These are phyloP conservation scores for Aspergillus kassunensis DNA, from an alignment of 495 filamentous ascomycete species.

Conservation along the genomic window DNA sequence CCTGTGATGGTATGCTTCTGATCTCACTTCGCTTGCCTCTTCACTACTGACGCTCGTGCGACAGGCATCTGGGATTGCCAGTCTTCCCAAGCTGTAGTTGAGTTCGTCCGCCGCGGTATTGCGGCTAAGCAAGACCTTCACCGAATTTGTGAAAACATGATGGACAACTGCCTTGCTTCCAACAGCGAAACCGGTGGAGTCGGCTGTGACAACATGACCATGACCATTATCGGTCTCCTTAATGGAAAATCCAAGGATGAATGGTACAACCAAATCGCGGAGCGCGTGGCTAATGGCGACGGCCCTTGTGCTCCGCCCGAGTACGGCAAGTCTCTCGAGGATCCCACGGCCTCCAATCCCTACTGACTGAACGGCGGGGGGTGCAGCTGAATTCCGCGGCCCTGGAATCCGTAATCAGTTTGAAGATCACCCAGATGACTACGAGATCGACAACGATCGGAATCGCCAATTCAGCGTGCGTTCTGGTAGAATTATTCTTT, in stretches of 20 bases:
- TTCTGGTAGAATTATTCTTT: constrained; percentile 81
- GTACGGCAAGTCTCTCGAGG: constrained; percentile 82
- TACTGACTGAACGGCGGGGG: constrained; percentile 45
- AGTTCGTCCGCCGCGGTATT: constrained; percentile 94
- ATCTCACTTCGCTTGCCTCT: background rate
- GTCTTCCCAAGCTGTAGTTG: constrained; percentile 93
- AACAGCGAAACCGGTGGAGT: constrained; percentile 98
- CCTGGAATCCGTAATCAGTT: constrained; percentile 76
- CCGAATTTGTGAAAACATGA: constrained; percentile 98
- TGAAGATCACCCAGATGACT: constrained; percentile 89
- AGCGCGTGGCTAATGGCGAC: constrained; percentile 92
- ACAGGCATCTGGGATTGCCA: constrained; percentile 99
- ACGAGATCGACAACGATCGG: constrained; percentile 76
- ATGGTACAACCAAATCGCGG: constrained; percentile 95
- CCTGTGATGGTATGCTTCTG: constrained; percentile 78
- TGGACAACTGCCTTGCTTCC: constrained; percentile 97
- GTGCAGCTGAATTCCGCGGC: constrained; percentile 90
- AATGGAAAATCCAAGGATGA: constrained; percentile 89
- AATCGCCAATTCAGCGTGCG: constrained; percentile 58
- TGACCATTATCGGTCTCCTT: constrained; percentile 85
- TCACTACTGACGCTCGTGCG: background rate
- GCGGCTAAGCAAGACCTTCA: constrained; percentile 90
- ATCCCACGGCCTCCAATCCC: constrained; percentile 41
- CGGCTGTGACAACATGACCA: constrained; percentile 99
- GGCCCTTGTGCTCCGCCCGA: constrained; percentile 98